Conservation (phyloP, 495 filamentous ascomycete genomes). For the Aspergillus hancockii region DNA sequence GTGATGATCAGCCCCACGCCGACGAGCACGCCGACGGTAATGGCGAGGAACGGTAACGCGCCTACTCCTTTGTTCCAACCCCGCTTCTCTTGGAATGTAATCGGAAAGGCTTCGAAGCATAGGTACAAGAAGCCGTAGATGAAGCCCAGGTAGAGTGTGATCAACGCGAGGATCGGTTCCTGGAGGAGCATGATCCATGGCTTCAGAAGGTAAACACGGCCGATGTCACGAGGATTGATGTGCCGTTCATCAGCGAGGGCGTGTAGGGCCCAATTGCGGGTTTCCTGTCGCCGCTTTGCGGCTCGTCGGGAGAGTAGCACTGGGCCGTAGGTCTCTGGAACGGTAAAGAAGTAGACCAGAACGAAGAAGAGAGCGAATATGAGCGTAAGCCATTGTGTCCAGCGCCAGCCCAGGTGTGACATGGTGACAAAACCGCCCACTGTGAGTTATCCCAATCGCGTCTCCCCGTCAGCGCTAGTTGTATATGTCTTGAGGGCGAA, state of each 20-base stretch:
- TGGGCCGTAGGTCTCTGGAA: slow-evolving; percentile 56
- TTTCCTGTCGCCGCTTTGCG: slow-evolving; percentile 47
- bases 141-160: slow-evolving; percentile 40
- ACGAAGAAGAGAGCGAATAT: slow-evolving; percentile 52
- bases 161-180: slow-evolving; percentile 41
- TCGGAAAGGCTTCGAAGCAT: slow-evolving; percentile 55
- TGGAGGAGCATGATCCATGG: slow-evolving; percentile 33
- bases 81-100: slow-evolving; percentile 50
- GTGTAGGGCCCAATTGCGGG: slow-evolving; percentile 59
- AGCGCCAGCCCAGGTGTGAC: slow-evolving; percentile 55
- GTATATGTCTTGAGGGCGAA: too few relatives aligned
- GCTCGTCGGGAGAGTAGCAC: slow-evolving; percentile 54
- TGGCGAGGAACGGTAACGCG: slow-evolving; percentile 55
- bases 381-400: slow-evolving; percentile 58
- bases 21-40: slow-evolving; percentile 49
- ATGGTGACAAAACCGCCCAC: slow-evolving; percentile 53
- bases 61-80: slow-evolving; percentile 45
- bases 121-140: slow-evolving; percentile 42
- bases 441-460: too few relatives aligned
- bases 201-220: slow-evolving; percentile 34
- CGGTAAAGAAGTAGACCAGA: slow-evolving; percentile 36
- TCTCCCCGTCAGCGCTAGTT: too few relatives aligned
- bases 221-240: slow-evolving; percentile 33
- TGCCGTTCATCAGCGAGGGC: slow-evolving; percentile 21
- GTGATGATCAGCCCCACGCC: slow-evolving; percentile 49